Percentiles rank a stretch among this genome's conserved stretches.
Evolutionary conservation across 305 asterid genomes (phyloP).

Genomic region (Solanum hybrid): DNA sequence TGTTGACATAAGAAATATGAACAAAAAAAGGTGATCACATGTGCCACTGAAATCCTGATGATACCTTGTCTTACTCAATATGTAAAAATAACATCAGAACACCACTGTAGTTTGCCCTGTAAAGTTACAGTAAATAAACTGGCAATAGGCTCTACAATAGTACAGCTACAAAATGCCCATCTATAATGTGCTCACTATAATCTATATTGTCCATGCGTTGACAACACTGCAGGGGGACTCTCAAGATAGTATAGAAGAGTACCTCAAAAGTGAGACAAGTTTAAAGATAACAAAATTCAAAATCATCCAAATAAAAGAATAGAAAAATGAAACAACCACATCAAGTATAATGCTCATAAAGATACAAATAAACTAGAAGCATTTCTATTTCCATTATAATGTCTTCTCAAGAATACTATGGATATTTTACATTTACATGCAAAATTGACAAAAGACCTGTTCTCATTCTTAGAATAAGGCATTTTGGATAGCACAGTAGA

Average conservation of each 20-base stretch:
- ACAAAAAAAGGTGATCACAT: constrained; percentile 22
- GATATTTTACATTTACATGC: constrained; percentile 48
- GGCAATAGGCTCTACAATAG: constrained; percentile 41
- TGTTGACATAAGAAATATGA: not conserved
- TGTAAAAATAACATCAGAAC: constrained; percentile 56
- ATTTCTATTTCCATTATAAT: constrained; percentile 26
- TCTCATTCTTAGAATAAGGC: constrained; percentile 85
- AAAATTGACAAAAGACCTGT: constrained; percentile 90
- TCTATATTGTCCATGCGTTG: not conserved
- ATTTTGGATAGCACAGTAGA: constrained; percentile 49
- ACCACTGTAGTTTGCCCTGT: constrained; percentile 59
- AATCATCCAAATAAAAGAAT: constrained; percentile 15
- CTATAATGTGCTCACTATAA: not conserved
- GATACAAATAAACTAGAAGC: constrained; percentile 27
- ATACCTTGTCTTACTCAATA: constrained; percentile 66
- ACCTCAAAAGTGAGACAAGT: constrained; percentile 22
- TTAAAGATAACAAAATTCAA: constrained; percentile 15
- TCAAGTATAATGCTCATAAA: constrained; percentile 18
- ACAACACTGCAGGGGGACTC: constrained; percentile 20
- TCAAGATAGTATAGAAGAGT: constrained; percentile 19
- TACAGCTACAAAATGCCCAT: constrained; percentile 30
- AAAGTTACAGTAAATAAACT: constrained; percentile 41
- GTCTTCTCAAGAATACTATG: constrained; percentile 30
- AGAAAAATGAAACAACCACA: constrained; percentile 16
- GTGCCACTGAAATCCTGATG: constrained; percentile 43